Evolutionary conservation across 306 rosid species (phyloP).

Genomic region (Cicer yamashitae): DNA sequence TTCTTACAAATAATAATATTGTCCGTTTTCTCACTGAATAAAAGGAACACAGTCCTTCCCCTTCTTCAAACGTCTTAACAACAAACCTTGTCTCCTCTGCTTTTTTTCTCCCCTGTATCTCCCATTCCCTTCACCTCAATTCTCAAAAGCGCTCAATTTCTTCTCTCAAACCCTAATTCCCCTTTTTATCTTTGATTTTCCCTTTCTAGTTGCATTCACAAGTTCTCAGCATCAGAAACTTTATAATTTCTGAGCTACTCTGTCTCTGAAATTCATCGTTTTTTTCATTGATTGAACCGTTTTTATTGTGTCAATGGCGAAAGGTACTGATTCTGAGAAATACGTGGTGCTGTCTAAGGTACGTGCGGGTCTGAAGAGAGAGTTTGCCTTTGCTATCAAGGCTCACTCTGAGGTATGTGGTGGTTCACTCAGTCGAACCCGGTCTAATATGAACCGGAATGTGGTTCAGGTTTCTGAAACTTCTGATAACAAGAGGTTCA

Average conservation of each 20-base stretch:
- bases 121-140: too few species aligned
- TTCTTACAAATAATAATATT: too few species aligned
- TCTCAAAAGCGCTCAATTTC: too few species aligned
- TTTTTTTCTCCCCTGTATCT: too few species aligned
- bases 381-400: slow-evolving; percentile 72
- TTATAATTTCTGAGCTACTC: neutral
- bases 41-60: too few species aligned
- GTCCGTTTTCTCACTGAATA: too few species aligned
- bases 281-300: slow-evolving; percentile 19
- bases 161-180: too few species aligned
- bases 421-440: slow-evolving; percentile 63
- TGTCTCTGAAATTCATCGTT: neutral
- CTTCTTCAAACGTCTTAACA: too few species aligned
- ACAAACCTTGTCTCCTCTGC: too few species aligned
- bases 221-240: too few species aligned
- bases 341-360: slow-evolving; percentile 50
- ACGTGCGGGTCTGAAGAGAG: slow-evolving; percentile 62
- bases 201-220: too few species aligned
- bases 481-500: slow-evolving; percentile 44
- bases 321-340: slow-evolving; percentile 58
- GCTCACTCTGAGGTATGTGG: slow-evolving; percentile 59
- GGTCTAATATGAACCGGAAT: slow-evolving; percentile 48
- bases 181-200: too few species aligned
- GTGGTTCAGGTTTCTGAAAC: slow-evolving; percentile 8
- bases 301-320: slow-evolving; percentile 52